phyloP scores from a whole-genome alignment of 441 rosid species.

The Syzygium syzygioides region DNA sequence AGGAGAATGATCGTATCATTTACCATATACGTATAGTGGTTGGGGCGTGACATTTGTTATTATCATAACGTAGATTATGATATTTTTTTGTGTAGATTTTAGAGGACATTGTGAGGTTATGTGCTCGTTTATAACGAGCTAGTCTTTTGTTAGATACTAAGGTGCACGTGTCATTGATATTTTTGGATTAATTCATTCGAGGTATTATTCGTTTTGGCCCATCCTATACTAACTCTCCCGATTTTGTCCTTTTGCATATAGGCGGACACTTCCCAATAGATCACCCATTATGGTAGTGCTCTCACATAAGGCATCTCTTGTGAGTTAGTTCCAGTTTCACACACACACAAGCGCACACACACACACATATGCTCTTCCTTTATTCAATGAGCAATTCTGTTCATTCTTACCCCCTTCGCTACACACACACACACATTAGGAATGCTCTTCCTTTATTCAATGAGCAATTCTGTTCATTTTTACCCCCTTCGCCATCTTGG shows the following conservation, averaged over 20 bases:
- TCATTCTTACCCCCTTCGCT: too few species aligned
- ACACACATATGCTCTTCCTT: not conserved
- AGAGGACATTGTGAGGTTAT: not conserved
- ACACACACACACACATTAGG: too few species aligned
- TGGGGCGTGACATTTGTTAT: not conserved
- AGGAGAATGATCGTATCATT: not conserved
- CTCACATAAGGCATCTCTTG: not conserved
- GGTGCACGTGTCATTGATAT: not conserved
- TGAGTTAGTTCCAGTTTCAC: not conserved
- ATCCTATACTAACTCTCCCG: not conserved
- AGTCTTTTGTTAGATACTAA: not conserved
- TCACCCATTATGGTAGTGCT: not conserved
- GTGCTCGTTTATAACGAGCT: not conserved
- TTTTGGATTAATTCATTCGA: not conserved
- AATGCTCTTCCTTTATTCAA: too few species aligned
- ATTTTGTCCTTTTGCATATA: not conserved
- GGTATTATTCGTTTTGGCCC: not conserved
- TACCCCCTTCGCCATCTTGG: too few species aligned
- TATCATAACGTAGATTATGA: not conserved
- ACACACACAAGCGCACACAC: too few species aligned
- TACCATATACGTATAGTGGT: not conserved
- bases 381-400: not conserved
- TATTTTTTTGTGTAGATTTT: not conserved
- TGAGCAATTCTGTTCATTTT: too few species aligned
- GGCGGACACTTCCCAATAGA: not conserved